A percentile compares a stretch with the other conserved stretches of the same genome.
These are phyloP conservation scores for Penicillium bialowiezense DNA, from an alignment of 495 filamentous ascomycete genomes.

Conservation along the genomic window DNA sequence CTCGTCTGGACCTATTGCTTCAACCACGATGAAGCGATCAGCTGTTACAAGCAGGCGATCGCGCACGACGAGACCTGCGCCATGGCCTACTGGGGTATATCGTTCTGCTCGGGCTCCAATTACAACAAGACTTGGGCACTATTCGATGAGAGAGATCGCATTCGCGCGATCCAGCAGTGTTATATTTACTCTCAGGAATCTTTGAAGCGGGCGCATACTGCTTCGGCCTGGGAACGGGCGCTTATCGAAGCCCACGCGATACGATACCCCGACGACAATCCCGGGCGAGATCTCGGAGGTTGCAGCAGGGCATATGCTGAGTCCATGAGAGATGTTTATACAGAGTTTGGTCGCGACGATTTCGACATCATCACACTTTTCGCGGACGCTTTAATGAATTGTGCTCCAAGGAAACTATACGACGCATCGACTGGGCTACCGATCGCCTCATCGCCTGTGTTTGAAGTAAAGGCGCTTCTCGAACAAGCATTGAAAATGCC, in stretches of 20 bases:
- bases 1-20: constrained; percentile 61
- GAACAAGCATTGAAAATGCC: constrained; percentile 44
- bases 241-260: constrained; percentile 49
- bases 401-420: constrained; percentile 60
- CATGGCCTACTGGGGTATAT: constrained; percentile 63
- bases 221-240: constrained; percentile 43
- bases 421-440: constrained; percentile 53
- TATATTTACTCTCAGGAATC: constrained; percentile 37
- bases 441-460: constrained; percentile 43
- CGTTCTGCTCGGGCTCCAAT: constrained; percentile 61
- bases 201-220: constrained; percentile 14
- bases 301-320: constrained; percentile 52
- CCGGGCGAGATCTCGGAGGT: constrained; percentile 33
- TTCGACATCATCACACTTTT: constrained; percentile 55
- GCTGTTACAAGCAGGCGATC: constrained; percentile 57
- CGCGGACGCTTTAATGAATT: constrained; percentile 61
- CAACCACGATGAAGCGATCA: constrained; percentile 58
- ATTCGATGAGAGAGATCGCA: constrained; percentile 52
- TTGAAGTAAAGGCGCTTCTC: constrained; percentile 51
- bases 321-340: constrained; percentile 53
- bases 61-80: constrained; percentile 47
- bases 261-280: constrained; percentile 43
- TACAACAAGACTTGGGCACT: constrained; percentile 67
- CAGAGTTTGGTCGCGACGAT: constrained; percentile 40
- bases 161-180: constrained; percentile 34